Conservation (phyloP, 495 filamentous ascomycete species). For the Xylaria flabelliformis region DNA sequence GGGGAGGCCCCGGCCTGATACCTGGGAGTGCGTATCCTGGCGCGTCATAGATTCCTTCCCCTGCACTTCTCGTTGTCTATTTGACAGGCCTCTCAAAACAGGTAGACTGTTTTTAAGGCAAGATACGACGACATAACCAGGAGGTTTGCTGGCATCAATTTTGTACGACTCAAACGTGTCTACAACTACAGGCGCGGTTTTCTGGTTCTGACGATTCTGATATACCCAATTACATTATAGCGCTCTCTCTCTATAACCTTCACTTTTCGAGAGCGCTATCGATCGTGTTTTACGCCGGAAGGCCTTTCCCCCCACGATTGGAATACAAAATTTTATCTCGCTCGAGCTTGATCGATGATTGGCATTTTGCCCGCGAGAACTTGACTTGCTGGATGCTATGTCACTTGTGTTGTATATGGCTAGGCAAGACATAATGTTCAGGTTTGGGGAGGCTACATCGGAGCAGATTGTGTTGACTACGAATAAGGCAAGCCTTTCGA, state of each 20-base stretch:
- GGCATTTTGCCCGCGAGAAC: neutral
- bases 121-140: neutral
- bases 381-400: neutral
- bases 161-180: neutral
- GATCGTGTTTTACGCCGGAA: constrained; percentile 16
- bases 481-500: neutral
- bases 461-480: constrained; percentile 11
- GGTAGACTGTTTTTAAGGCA: neutral
- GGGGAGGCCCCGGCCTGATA: constrained; percentile 35
- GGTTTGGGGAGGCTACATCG: neutral
- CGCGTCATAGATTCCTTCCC: constrained; percentile 21
- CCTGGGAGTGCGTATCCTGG: constrained; percentile 48
- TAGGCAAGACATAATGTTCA: constrained; percentile 3
- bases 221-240: neutral
- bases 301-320: constrained; percentile 11
- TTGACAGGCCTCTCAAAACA: neutral
- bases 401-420: neutral
- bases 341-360: constrained; percentile 2
- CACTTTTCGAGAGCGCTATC: constrained; percentile 9
- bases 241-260: neutral
- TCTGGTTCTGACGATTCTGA: constrained; percentile 25
- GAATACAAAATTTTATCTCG: constrained; percentile 9
- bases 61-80: neutral
- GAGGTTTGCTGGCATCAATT: neutral
- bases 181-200: neutral